phyloP scores from a whole-genome alignment of 192 early-diverging fungal genomes.

The Backusella sp. region DNA sequence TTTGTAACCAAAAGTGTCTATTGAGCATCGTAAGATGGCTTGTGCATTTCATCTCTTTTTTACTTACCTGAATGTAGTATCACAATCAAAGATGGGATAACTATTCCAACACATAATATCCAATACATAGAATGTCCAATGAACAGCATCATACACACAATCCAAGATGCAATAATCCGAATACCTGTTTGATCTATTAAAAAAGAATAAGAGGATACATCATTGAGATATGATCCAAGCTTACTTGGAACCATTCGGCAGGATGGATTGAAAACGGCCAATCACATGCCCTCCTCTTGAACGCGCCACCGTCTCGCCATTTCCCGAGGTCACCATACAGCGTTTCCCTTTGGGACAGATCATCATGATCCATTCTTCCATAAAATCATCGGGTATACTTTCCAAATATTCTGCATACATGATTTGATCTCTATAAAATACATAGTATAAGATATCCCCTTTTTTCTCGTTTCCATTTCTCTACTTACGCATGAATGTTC shows the following conservation, averaged over 20 bases:
- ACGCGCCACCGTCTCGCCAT: conserved; percentile 38
- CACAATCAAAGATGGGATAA: conserved; percentile 60
- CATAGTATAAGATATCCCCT: not conserved
- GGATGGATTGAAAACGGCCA: conserved; percentile 46
- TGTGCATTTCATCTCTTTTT: not conserved
- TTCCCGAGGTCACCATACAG: conserved; percentile 50
- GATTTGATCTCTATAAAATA: conserved; percentile 44
- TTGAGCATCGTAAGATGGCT: not conserved
- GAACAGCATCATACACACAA: conserved; percentile 51
- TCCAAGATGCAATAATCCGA: conserved; percentile 60
- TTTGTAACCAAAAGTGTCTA: conserved; percentile 48
- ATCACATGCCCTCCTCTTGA: conserved; percentile 38
- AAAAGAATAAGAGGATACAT: not conserved
- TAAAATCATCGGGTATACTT: conserved; percentile 49
- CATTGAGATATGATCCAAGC: too few relatives aligned
- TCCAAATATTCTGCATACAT: conserved; percentile 57
- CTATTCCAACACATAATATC: conserved; percentile 65
- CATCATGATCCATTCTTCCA: conserved; percentile 49
- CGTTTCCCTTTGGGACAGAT: conserved; percentile 55
- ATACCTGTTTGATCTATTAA: conserved; percentile 15
- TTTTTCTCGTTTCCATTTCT: not conserved
- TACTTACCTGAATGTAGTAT: conserved; percentile 53
- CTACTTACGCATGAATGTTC: conserved; percentile 40
- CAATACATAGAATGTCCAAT: conserved; percentile 53
- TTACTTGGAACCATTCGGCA: conserved; percentile 50